A percentile compares a stretch with the other conserved stretches of the same genome.
Conservation (phyloP, 768 basidiomycete genomes). For the Hemileccinum rubropunctum region DNA sequence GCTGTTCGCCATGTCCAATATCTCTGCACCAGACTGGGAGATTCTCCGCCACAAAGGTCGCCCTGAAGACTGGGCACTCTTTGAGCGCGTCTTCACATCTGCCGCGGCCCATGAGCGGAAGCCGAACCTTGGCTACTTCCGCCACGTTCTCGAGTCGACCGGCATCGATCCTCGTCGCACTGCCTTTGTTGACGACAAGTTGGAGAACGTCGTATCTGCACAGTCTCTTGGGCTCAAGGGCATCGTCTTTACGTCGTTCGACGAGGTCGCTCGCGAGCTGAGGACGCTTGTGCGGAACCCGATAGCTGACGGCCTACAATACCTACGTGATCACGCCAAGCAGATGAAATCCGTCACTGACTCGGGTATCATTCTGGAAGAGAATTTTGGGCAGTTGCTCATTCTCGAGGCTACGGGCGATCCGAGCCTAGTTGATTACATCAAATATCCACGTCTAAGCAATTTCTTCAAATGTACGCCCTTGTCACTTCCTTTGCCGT, state of each 20-base stretch:
- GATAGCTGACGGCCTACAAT: conserved; percentile 12
- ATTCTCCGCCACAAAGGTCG: conserved; percentile 12
- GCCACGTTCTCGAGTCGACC: conserved; percentile 13
- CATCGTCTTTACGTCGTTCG: conserved; percentile 17
- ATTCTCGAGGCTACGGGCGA: conserved; percentile 18
- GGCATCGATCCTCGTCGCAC: conserved; percentile 19
- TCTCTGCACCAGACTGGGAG: conserved; percentile 22
- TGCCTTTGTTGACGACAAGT: conserved; percentile 22
- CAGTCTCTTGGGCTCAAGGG: conserved; percentile 20
- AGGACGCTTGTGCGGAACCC: conserved; percentile 15
- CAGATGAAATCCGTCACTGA: conserved; percentile 17
- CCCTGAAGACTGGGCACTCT: conserved; percentile 18
- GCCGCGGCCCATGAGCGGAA: conserved; percentile 15
- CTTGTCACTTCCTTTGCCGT: not conserved
- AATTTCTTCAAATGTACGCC: conserved; percentile 21
- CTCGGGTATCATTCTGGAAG: conserved; percentile 14
- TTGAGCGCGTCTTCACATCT: conserved; percentile 21
- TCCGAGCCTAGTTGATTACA: conserved; percentile 18
- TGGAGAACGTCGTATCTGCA: conserved; percentile 21
- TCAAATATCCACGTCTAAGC: conserved; percentile 15
- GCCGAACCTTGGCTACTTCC: conserved; percentile 19
- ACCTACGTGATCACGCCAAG: conserved; percentile 11
- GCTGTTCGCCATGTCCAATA: conserved; percentile 24
- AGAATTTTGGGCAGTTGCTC: conserved; percentile 21
- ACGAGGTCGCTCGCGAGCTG: conserved; percentile 14